These are phyloP conservation scores for Colletotrichum tofieldiae DNA, from an alignment of 2,329 filamentous ascomycete genomes.

Conservation along the genomic window DNA sequence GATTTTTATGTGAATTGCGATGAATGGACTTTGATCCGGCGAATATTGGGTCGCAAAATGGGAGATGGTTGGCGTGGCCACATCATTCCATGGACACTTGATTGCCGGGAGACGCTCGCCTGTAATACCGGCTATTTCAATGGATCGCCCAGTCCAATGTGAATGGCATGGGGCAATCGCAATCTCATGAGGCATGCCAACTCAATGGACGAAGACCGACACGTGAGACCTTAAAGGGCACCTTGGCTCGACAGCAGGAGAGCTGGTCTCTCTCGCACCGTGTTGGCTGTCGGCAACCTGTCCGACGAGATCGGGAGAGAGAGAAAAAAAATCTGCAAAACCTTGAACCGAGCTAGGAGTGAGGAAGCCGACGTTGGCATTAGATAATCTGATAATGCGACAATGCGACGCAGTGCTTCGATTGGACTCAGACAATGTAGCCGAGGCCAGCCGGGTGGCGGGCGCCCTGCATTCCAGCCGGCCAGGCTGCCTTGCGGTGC, in stretches of 20 bases:
- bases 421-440: background rate
- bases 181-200: background rate
- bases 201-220: background rate
- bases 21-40: too few relatives aligned
- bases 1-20: too few relatives aligned
- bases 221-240: background rate
- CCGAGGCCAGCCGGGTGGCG: constrained; percentile 14
- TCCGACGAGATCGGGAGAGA: background rate
- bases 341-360: background rate
- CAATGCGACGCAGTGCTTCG: background rate
- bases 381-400: constrained; percentile 7
- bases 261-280: background rate
- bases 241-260: background rate
- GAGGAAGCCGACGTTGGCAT: constrained; percentile 3
- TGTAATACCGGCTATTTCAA: background rate
- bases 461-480: too few relatives aligned
- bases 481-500: background rate
- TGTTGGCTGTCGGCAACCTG: too few relatives aligned
- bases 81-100: too few relatives aligned
- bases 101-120: background rate
- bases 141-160: too few relatives aligned
- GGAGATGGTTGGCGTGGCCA: background rate
- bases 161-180: background rate
- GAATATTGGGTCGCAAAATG: background rate
- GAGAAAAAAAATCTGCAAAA: background rate